Conservation (phyloP, 2,329 filamentous ascomycete genomes). For the Trichophyton rubrum region DNA sequence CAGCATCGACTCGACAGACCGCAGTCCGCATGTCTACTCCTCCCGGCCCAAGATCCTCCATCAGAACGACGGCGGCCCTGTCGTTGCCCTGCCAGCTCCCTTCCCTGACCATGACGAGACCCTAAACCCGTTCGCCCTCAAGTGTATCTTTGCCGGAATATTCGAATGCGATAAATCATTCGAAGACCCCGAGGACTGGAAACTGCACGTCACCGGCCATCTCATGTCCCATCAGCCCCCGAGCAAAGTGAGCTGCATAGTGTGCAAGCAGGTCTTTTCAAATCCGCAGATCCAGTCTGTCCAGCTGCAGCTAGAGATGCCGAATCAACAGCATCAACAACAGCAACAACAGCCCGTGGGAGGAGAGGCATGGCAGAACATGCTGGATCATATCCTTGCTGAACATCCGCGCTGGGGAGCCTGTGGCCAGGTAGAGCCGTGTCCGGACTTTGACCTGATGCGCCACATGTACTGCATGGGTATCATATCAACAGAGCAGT, state of each 20-base stretch:
- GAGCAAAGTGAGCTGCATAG: slow-evolving; percentile 31
- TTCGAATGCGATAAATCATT: slow-evolving; percentile 33
- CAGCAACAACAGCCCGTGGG: background rate
- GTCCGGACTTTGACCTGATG: slow-evolving; percentile 35
- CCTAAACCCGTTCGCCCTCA: background rate
- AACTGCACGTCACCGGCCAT: slow-evolving; percentile 34
- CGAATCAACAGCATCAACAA: background rate
- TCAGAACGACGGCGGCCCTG: background rate
- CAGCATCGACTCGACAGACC: background rate
- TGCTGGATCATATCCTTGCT: slow-evolving; percentile 32
- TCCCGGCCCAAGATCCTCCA: background rate
- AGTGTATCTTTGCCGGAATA: slow-evolving; percentile 33
- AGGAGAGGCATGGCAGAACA: slow-evolving; percentile 28
- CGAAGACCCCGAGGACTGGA: slow-evolving; percentile 28
- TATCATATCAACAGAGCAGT: slow-evolving; percentile 32
- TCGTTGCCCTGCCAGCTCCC: background rate
- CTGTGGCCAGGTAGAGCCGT: slow-evolving; percentile 29
- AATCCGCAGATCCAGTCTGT: slow-evolving; percentile 12
- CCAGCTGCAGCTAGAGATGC: background rate
- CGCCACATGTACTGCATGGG: slow-evolving; percentile 32
- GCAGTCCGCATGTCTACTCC: background rate
- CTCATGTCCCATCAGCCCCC: slow-evolving; percentile 32
- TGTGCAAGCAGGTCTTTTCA: slow-evolving; percentile 23
- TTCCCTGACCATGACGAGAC: background rate
- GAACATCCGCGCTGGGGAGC: slow-evolving; percentile 29